Conservation (phyloP, 176 grass and related monocot species). For the Avena insularis region DNA sequence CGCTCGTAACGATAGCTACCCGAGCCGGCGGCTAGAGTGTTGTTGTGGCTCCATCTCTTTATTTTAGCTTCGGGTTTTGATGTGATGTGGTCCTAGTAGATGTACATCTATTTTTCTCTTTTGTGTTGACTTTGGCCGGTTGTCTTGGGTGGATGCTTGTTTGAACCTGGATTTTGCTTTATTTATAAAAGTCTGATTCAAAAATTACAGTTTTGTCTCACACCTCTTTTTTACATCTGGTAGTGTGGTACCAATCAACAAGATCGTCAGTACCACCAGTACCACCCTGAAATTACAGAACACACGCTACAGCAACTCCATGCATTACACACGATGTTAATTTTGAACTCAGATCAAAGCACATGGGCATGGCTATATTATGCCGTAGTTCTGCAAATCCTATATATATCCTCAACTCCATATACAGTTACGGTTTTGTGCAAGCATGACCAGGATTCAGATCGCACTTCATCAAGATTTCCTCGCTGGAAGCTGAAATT, state of each 20-base stretch:
- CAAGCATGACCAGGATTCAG: background rate
- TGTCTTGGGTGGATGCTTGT: too few relatives aligned
- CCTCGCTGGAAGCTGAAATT: background rate
- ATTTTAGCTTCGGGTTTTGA: too few relatives aligned
- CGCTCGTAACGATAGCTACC: too few relatives aligned
- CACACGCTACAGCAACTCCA: background rate
- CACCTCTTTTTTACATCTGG: background rate
- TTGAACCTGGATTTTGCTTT: too few relatives aligned
- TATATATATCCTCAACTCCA: constrained; percentile 34
- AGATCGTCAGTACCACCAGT: background rate
- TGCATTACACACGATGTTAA: constrained; percentile 1
- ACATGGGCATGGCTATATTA: constrained; percentile 4
- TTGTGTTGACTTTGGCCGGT: too few relatives aligned
- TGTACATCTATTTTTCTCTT: too few relatives aligned
- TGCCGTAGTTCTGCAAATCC: background rate
- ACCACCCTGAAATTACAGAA: background rate
- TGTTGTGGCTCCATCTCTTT: too few relatives aligned
- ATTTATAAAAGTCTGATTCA: too few relatives aligned
- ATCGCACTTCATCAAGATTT: constrained; percentile 7
- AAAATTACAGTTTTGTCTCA: background rate
- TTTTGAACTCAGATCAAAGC: constrained; percentile 31
- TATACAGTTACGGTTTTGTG: constrained; percentile 21
- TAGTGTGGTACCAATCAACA: constrained; percentile 6
- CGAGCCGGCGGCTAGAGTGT: too few relatives aligned
- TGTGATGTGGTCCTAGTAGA: too few relatives aligned